A percentile compares a stretch with the other conserved stretches of the same genome.
These are phyloP conservation scores for Halophytophthora polymorphica DNA, from an alignment of 352 stramenopile species.

Conservation along the genomic window DNA sequence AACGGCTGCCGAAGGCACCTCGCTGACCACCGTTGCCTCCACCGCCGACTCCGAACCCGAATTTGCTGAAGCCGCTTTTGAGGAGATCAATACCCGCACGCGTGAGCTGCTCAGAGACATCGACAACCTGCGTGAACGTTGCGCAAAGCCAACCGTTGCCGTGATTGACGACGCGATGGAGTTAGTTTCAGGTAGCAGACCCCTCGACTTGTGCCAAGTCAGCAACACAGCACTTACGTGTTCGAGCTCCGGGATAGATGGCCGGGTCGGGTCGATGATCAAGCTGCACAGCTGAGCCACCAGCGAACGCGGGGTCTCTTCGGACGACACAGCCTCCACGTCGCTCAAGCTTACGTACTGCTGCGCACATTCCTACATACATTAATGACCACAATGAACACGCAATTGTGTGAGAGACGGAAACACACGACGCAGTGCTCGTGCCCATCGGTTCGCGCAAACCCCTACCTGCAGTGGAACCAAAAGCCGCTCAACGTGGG, in stretches of 20 bases:
- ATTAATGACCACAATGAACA: neutral
- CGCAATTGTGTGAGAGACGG: neutral
- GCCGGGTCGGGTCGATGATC: conserved; percentile 28
- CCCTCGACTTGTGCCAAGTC: too few relatives aligned
- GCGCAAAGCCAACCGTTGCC: conserved; percentile 1
- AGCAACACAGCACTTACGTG: conserved; percentile 30
- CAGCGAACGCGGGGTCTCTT: conserved; percentile 24
- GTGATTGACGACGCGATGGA: neutral
- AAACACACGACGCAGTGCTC: too few relatives aligned
- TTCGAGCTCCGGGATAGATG: conserved; percentile 36
- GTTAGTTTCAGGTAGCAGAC: neutral
- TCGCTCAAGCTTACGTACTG: conserved; percentile 43
- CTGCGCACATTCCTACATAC: conserved; percentile 56
- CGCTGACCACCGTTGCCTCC: conserved; percentile 17
- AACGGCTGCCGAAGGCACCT: conserved; percentile 13
- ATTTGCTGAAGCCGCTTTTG: conserved; percentile 80
- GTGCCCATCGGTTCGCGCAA: neutral
- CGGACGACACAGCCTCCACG: conserved; percentile 12
- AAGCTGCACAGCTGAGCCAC: conserved; percentile 48
- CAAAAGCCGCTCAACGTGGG: conserved; percentile 40
- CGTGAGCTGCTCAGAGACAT: conserved; percentile 75
- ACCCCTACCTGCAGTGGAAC: conserved; percentile 43
- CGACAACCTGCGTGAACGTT: conserved; percentile 43
- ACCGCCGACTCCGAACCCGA: conserved; percentile 50
- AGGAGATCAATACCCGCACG: conserved; percentile 74